Conservation (phyloP, 2,329 filamentous ascomycete species). For the Ophiostoma australiae region DNA sequence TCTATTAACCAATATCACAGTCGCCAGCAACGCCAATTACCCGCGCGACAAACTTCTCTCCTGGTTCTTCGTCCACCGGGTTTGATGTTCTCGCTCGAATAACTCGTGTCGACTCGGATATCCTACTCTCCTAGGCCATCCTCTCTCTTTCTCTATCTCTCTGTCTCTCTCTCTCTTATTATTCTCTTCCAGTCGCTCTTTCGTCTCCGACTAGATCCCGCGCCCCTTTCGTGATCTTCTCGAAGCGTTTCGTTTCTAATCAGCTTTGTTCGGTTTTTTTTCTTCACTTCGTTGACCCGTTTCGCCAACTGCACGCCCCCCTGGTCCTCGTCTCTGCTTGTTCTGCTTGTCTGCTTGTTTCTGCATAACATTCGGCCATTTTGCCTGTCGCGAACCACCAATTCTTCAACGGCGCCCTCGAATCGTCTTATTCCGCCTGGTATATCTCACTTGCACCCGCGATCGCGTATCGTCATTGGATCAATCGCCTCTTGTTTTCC, state of each 20-base stretch:
- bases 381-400: slow-evolving; percentile 6
- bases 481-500: neutral
- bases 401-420: neutral
- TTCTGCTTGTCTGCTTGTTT: slow-evolving; percentile 5
- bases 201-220: neutral
- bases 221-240: neutral
- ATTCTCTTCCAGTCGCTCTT: neutral
- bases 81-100: slow-evolving; percentile 21
- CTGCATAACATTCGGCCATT: slow-evolving; percentile 12
- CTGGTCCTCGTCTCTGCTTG: slow-evolving; percentile 10
- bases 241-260: neutral
- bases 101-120: slow-evolving; percentile 11
- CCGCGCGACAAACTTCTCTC: slow-evolving; percentile 20
- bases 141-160: neutral
- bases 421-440: neutral
- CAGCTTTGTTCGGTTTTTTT: neutral
- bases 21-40: slow-evolving; percentile 14
- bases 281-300: neutral
- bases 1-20: slow-evolving; percentile 17
- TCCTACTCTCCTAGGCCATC: neutral
- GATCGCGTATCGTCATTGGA: slow-evolving; percentile 14
- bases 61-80: slow-evolving; percentile 15
- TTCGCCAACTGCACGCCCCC: neutral
- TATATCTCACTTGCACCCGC: neutral
- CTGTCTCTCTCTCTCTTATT: neutral